Evolutionary conservation across 2,329 filamentous ascomycete species (phyloP), one percentile per base, ranked within the genome.

Genomic region (Trichoderma sp.): DNA sequence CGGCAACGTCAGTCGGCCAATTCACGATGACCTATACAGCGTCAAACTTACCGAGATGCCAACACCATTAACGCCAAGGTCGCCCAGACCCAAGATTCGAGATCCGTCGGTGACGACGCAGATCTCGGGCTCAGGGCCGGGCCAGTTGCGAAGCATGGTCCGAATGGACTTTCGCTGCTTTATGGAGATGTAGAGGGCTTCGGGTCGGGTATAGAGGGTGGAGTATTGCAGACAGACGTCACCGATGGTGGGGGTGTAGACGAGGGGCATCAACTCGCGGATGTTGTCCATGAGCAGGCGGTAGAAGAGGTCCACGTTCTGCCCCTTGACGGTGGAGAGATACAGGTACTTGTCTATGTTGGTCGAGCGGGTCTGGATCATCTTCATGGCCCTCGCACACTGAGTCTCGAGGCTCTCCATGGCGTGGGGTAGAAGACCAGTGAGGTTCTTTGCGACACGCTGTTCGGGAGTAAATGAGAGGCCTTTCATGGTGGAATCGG

Each of bases 211-310:
- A 83, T 96, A 98, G 72, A 98, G 87, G 73, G 94, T 92, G 45
- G 93, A 97, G 87, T 96, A 99, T 79, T 94, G 90, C 76, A 97
- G 83, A 81, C 95, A 99, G 70, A 96, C 95, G 77, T 98, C 94
- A 73, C 95, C 95, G 72, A 99, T 93, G 74, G 91, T 93, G 52
- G 91, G 91, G 19, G 91, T 95, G 81, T 95, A 95, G 72, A 95
- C 91, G 69, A 94, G 81, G 56, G 91, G 91, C 80, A 92, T 93
- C 70, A 94, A 81, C 72, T 93, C 90, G 79, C 89, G 83, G 67
- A 89, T 80, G 78, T 94, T 88, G 78, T 92, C 86, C 69, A 92
- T 90, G 68, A 94, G 82, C 68, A 94, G 83, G 69, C 91, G 86
- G 82, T 92, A 94, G 82, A 94, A 95, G 66, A 95, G 85, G 76